These are phyloP conservation scores for Pezicula radicicola DNA, from an alignment of 2,329 filamentous ascomycete species.

Conservation along the genomic window DNA sequence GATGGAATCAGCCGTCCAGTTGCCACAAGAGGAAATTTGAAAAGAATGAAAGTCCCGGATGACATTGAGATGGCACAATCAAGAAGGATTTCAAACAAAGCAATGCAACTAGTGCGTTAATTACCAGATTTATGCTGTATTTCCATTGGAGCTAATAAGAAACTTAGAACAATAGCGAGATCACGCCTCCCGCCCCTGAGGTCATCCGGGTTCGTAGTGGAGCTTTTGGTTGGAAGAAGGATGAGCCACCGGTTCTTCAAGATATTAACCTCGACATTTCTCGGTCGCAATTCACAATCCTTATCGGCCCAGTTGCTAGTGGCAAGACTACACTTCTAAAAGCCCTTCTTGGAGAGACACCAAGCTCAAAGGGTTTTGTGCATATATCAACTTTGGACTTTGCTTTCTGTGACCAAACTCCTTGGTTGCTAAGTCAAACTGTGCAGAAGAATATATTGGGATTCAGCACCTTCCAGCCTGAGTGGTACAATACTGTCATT, in stretches of 20 bases:
- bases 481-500: conserved; percentile 16
- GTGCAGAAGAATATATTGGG: conserved; percentile 36
- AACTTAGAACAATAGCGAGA: neutral
- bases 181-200: neutral
- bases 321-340: conserved; percentile 20
- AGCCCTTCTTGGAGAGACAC: conserved; percentile 16
- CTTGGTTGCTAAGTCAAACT: conserved; percentile 39
- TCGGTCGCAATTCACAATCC: conserved; percentile 5
- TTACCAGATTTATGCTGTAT: too few relatives aligned
- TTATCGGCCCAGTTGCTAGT: conserved; percentile 22
- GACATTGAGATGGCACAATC: conserved; percentile 1
- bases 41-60: neutral
- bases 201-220: conserved; percentile 11
- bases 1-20: neutral
- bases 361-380: conserved; percentile 7
- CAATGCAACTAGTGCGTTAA: neutral
- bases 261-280: conserved; percentile 5
- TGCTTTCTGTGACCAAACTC: conserved; percentile 39
- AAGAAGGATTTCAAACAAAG: neutral
- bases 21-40: neutral
- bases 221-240: conserved; percentile 3
- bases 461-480: conserved; percentile 14
- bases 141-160: neutral
- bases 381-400: conserved; percentile 12
- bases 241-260: conserved; percentile 6